Conservation (phyloP, 176 grass and related monocot species). For the Olyra latifolia region DNA sequence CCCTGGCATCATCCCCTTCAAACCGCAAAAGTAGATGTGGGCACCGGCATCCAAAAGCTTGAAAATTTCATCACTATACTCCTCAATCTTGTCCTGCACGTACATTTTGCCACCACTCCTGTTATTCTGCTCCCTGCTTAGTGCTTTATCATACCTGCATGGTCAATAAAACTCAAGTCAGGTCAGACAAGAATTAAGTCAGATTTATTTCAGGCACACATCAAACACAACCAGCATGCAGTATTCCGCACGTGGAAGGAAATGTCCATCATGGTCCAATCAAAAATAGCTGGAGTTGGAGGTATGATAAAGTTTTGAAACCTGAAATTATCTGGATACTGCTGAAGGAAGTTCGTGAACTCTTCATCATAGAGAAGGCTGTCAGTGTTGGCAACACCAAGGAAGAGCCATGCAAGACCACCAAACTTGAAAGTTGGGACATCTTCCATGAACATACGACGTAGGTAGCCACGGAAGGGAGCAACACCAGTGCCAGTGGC, state of each 20-base stretch:
- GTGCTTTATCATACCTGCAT: constrained; percentile 83
- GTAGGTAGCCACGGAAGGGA: constrained; percentile 84
- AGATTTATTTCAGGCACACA: not conserved
- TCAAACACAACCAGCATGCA: not conserved
- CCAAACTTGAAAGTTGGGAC: constrained; percentile 75
- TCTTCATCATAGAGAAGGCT: constrained; percentile 96
- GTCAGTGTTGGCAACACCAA: constrained; percentile 80
- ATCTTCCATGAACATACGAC: constrained; percentile 97
- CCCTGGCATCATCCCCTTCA: constrained; percentile 98
- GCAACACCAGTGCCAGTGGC: constrained; percentile 90
- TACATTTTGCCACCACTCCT: constrained; percentile 87
- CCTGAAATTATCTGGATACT: constrained; percentile 84
- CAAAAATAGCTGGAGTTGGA: not conserved
- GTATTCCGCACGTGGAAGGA: not conserved
- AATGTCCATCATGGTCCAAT: not conserved
- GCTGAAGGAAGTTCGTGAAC: constrained; percentile 70
- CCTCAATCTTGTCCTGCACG: constrained; percentile 94
- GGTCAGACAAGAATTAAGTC: not conserved
- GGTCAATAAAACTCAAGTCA: not conserved
- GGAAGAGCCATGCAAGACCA: constrained; percentile 93
- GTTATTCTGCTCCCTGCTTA: constrained; percentile 86
- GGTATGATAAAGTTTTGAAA: not conserved
- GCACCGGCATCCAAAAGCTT: constrained; percentile 77
- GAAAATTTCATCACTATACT: constrained; percentile 89
- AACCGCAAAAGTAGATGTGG: constrained; percentile 88